Evolutionary conservation across 768 basidiomycete species (phyloP).

Genomic region (Tricholoma hemisulphureum): DNA sequence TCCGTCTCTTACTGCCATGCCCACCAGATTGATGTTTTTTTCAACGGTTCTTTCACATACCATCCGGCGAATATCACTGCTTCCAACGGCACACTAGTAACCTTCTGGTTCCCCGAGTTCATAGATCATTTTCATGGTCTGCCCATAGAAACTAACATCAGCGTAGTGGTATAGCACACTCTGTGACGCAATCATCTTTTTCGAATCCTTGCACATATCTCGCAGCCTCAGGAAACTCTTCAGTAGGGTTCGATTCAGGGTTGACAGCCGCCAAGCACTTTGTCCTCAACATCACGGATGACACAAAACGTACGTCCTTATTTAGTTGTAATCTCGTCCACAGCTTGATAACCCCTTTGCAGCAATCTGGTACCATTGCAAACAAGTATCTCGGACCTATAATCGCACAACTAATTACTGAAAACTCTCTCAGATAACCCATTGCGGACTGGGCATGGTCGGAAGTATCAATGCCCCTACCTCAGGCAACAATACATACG

Average conservation of each 20-base stretch:
- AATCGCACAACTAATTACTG: background rate
- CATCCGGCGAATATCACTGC: conserved; percentile 47
- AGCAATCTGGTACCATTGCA: conserved; percentile 63
- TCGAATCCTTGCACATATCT: conserved; percentile 51
- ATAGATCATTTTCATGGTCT: conserved; percentile 5
- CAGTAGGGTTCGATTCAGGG: conserved; percentile 57
- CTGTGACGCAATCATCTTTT: conserved; percentile 58
- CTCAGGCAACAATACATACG: conserved; percentile 40
- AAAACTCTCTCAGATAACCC: conserved; percentile 11
- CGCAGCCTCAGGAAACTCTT: conserved; percentile 31
- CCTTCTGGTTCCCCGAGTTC: conserved; percentile 53
- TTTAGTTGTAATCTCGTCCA: background rate
- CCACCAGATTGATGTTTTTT: conserved; percentile 43
- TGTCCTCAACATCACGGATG: conserved; percentile 47
- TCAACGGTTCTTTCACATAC: conserved; percentile 39
- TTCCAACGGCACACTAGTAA: conserved; percentile 47
- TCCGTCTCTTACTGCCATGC: background rate
- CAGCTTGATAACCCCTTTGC: conserved; percentile 1
- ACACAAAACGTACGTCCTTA: conserved; percentile 40
- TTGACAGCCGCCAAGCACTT: conserved; percentile 39
- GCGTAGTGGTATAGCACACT: conserved; percentile 41
- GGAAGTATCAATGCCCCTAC: conserved; percentile 50
- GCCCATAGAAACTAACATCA: background rate
- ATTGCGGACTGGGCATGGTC: conserved; percentile 56
- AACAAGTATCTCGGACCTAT: conserved; percentile 25